phyloP scores from a whole-genome alignment of 352 stramenopile species.

The Globisporangium spiculum region DNA sequence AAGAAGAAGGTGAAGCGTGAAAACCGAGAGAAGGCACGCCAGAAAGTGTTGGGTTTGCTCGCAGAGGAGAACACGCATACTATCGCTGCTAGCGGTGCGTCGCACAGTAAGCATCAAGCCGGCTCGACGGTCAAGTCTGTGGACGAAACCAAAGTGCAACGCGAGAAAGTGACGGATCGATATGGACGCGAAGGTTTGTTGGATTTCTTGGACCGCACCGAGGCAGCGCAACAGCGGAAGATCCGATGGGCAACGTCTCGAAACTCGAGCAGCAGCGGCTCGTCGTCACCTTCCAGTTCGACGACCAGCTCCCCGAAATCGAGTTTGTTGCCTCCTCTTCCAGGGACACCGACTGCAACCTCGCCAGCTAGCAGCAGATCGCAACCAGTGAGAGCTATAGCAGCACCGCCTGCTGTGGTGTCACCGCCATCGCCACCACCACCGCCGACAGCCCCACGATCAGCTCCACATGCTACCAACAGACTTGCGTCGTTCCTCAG shows the following conservation, averaged over 20 bases:
- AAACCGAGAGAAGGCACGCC: slow-evolving; percentile 38
- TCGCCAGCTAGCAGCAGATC: slow-evolving; percentile 12
- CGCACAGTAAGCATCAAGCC: slow-evolving; percentile 9
- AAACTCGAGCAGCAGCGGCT: slow-evolving; percentile 12
- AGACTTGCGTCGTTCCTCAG: slow-evolving; percentile 35
- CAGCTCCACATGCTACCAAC: slow-evolving; percentile 24
- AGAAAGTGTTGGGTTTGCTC: slow-evolving; percentile 46
- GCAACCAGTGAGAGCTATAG: background rate
- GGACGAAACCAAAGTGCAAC: slow-evolving; percentile 44
- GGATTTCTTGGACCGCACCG: slow-evolving; percentile 41
- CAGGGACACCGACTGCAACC: background rate
- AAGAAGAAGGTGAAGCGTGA: slow-evolving; percentile 46
- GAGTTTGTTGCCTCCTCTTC: background rate
- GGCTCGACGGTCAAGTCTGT: slow-evolving; percentile 46
- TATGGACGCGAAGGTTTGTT: slow-evolving; percentile 50
- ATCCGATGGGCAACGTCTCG: slow-evolving; percentile 22
- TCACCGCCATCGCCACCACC: background rate
- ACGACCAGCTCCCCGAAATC: slow-evolving; percentile 19
- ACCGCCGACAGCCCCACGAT: background rate
- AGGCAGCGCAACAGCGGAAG: slow-evolving; percentile 24
- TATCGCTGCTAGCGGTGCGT: slow-evolving; percentile 10
- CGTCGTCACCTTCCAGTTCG: slow-evolving; percentile 27
- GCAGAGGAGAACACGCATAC: slow-evolving; percentile 34
- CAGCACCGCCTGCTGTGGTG: background rate
- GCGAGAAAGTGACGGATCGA: slow-evolving; percentile 46